Percentiles rank a stretch among this genome's conserved stretches.
Evolutionary conservation across 2,329 filamentous ascomycete species (phyloP).

Genomic region (Aspergillus novofumigatus): DNA sequence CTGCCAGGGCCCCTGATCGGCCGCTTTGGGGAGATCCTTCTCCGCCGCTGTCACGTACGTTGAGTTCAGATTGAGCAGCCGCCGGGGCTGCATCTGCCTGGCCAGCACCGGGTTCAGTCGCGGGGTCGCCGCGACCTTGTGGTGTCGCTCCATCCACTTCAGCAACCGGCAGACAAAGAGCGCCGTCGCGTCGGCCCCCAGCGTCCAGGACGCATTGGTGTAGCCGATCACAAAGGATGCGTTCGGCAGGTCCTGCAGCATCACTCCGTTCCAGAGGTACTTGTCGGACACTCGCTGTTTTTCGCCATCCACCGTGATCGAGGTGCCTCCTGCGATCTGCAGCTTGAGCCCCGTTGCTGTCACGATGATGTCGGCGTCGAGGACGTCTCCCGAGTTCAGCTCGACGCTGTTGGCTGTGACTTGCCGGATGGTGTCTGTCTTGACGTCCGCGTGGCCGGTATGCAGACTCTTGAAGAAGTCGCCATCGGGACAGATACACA

Average conservation of each 20-base stretch:
- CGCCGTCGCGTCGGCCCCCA: constrained; percentile 43
- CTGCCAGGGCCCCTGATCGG: constrained; percentile 38
- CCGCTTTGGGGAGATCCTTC: constrained; percentile 34
- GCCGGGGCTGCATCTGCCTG: constrained; percentile 22
- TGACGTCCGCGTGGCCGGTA: constrained; percentile 49
- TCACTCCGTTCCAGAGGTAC: constrained; percentile 42
- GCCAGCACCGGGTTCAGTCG: constrained; percentile 16
- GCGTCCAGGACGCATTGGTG: constrained; percentile 43
- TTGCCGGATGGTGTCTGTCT: constrained; percentile 52
- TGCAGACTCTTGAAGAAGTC: constrained; percentile 55
- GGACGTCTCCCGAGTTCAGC: constrained; percentile 41
- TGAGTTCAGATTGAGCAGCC: constrained; percentile 36
- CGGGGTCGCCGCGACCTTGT: constrained; percentile 26
- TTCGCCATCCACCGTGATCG: constrained; percentile 36
- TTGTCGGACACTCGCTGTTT: constrained; percentile 31
- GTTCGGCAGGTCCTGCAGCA: constrained; percentile 45
- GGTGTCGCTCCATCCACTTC: constrained; percentile 25
- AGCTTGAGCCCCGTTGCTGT: constrained; percentile 44
- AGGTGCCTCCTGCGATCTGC: constrained; percentile 35
- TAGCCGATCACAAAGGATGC: constrained; percentile 41
- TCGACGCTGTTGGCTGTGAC: constrained; percentile 49
- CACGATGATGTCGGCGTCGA: constrained; percentile 42
- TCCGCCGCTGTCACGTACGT: constrained; percentile 38
- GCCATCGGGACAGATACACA: constrained; percentile 64
- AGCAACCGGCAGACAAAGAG: constrained; percentile 37